A percentile compares a stretch with the other conserved stretches of the same genome.
Evolutionary conservation across 176 grass and related monocot genomes (phyloP).

Genomic region (Urochloa ruziziensis): DNA sequence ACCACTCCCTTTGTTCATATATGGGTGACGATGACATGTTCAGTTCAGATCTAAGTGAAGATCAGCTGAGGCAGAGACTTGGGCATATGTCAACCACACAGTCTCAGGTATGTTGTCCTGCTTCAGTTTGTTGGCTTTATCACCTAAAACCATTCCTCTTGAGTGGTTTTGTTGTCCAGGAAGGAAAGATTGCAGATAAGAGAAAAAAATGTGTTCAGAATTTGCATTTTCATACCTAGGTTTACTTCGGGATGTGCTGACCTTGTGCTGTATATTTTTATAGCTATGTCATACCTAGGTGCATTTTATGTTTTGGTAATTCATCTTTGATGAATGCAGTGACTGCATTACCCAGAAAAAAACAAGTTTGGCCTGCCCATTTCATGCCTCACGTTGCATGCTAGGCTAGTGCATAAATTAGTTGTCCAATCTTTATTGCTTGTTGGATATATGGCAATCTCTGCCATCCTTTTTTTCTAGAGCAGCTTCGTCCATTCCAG

Average conservation of each 20-base stretch:
- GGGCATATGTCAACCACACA: constrained; percentile 95
- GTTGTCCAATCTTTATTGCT: too few species aligned
- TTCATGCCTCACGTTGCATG: not conserved
- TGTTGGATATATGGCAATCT: too few species aligned
- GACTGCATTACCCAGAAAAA: not conserved
- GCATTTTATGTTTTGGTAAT: not conserved
- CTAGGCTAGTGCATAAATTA: not conserved
- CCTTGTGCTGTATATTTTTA: not conserved
- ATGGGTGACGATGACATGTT: constrained; percentile 99
- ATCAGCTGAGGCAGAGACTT: constrained; percentile 90
- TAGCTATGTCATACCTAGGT: not conserved
- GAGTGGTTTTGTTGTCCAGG: constrained; percentile 5
- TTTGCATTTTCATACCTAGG: not conserved
- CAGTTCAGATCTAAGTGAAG: constrained; percentile 99
- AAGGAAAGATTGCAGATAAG: not conserved
- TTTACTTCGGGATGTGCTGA: not conserved
- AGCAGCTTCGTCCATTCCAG: too few species aligned
- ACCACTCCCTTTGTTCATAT: constrained; percentile 91
- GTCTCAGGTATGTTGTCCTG: constrained; percentile 61
- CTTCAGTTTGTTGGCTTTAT: not conserved
- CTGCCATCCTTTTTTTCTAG: too few species aligned
- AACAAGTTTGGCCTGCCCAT: not conserved
- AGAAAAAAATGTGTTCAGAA: not conserved
- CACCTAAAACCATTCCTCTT: not conserved
- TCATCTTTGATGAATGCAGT: not conserved